phyloP scores from a whole-genome alignment of 371 early-diverging fungal species.

The Rhizopus delemar region DNA sequence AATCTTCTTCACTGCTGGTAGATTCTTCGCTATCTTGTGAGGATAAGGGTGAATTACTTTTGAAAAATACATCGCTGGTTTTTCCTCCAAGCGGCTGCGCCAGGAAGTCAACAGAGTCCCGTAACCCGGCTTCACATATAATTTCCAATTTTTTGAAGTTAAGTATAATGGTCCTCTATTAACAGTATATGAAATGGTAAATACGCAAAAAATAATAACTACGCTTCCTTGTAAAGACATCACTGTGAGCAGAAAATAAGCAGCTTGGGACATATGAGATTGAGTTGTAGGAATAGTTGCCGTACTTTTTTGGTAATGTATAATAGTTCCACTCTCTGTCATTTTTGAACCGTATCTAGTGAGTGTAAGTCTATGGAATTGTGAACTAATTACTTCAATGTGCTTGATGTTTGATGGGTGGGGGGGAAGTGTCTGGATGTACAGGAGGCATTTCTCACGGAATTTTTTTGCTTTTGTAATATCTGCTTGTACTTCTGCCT shows the following conservation, averaged over 20 bases:
- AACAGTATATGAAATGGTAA: constrained; percentile 6
- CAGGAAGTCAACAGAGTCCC: constrained; percentile 1
- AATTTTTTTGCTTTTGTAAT: constrained; percentile 13
- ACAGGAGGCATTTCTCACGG: constrained; percentile 11
- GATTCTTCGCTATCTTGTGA: neutral
- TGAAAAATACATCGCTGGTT: neutral
- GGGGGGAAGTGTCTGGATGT: constrained; percentile 10
- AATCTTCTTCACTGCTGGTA: neutral
- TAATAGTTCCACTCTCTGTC: constrained; percentile 16
- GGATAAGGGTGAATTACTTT: neutral
- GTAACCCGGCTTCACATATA: constrained; percentile 3
- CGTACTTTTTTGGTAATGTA: constrained; percentile 15
- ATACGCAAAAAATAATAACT: constrained; percentile 7
- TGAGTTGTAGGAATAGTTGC: neutral
- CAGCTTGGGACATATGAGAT: constrained; percentile 6
- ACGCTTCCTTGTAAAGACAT: constrained; percentile 18
- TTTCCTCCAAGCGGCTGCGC: neutral
- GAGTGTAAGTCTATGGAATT: constrained; percentile 9
- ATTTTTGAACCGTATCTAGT: constrained; percentile 18
- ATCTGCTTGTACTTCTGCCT: constrained; percentile 12
- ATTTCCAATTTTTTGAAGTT: constrained; percentile 5
- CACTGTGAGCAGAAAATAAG: constrained; percentile 13
- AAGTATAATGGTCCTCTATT: neutral
- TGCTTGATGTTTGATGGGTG: constrained; percentile 10
- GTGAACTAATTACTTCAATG: constrained; percentile 20